These are phyloP conservation scores for Tricholoma sp. DNA, from an alignment of 768 basidiomycete species.

Conservation along the genomic window DNA sequence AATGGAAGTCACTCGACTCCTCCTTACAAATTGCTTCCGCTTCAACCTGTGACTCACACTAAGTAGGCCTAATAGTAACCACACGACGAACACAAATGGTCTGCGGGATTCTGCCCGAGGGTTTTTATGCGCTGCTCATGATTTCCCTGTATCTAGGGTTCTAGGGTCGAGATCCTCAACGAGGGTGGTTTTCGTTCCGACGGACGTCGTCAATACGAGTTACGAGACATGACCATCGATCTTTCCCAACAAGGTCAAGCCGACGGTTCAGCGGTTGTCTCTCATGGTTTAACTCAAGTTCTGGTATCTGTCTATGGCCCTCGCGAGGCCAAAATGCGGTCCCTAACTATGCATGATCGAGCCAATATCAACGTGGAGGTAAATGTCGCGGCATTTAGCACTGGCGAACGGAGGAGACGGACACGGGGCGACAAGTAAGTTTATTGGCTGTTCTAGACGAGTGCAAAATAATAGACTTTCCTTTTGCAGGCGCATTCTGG, in stretches of 20 bases:
- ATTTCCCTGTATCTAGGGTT: slow-evolving; percentile 27
- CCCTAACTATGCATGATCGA: slow-evolving; percentile 79
- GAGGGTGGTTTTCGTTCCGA: slow-evolving; percentile 88
- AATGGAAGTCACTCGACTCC: background rate
- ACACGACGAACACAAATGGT: background rate
- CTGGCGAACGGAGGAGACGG: slow-evolving; percentile 72
- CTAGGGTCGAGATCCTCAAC: slow-evolving; percentile 72
- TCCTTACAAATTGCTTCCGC: too few relatives aligned
- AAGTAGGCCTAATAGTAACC: background rate
- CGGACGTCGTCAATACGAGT: slow-evolving; percentile 87
- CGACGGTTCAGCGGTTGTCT: slow-evolving; percentile 80
- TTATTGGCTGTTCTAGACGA: background rate
- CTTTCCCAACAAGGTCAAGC: slow-evolving; percentile 70
- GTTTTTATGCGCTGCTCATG: background rate
- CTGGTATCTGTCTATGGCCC: slow-evolving; percentile 89
- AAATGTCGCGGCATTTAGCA: slow-evolving; percentile 81
- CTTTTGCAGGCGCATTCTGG: slow-evolving; percentile 67
- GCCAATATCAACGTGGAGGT: slow-evolving; percentile 90
- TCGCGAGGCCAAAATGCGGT: slow-evolving; percentile 78
- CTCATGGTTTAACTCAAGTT: slow-evolving; percentile 89
- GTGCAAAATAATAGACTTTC: background rate
- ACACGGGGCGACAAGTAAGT: slow-evolving; percentile 85
- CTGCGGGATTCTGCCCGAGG: slow-evolving; percentile 5
- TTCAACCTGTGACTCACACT: too few relatives aligned
- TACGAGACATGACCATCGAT: slow-evolving; percentile 77